Conservation (phyloP, 139 green algal species). For the Picochlorum sp. region DNA sequence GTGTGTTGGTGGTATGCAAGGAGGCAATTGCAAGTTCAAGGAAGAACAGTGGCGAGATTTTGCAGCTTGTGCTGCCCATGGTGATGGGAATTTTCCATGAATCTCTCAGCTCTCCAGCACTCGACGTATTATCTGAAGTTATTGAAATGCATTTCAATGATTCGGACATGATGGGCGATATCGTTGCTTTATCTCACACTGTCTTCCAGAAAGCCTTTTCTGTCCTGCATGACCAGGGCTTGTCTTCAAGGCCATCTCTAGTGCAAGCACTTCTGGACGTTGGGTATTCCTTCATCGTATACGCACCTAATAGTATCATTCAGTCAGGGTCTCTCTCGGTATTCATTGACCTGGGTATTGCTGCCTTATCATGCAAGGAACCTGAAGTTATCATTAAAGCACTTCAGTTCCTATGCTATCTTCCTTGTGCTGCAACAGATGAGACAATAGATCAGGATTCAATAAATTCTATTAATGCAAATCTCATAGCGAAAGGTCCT, state of each 20-base stretch:
- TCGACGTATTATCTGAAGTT: slow-evolving; percentile 46
- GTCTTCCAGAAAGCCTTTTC: slow-evolving; percentile 24
- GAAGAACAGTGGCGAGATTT: slow-evolving; percentile 28
- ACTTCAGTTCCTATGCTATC: slow-evolving; percentile 39
- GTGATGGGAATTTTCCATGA: slow-evolving; percentile 25
- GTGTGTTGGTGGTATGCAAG: slow-evolving; percentile 45
- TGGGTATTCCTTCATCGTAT: slow-evolving; percentile 50
- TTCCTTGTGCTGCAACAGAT: slow-evolving; percentile 1
- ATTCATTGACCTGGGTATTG: slow-evolving; percentile 34
- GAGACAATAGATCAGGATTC: not conserved
- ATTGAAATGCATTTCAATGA: slow-evolving; percentile 36
- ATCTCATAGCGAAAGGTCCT: slow-evolving; percentile 25
- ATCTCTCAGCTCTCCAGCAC: slow-evolving; percentile 21
- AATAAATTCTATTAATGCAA: slow-evolving; percentile 8
- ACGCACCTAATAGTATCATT: slow-evolving; percentile 44
- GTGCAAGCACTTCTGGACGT: slow-evolving; percentile 38
- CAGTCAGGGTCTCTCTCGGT: slow-evolving; percentile 6
- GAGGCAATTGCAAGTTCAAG: slow-evolving; percentile 21
- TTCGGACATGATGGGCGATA: slow-evolving; percentile 8
- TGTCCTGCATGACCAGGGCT: slow-evolving; percentile 20
- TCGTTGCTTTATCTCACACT: slow-evolving; percentile 10
- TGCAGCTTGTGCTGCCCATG: slow-evolving; percentile 33
- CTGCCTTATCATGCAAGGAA: slow-evolving; percentile 11
- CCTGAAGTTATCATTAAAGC: slow-evolving; percentile 38
- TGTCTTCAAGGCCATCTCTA: slow-evolving; percentile 36